Conservation (phyloP, 352 stramenopile genomes). For the Phytopythium montanum region DNA sequence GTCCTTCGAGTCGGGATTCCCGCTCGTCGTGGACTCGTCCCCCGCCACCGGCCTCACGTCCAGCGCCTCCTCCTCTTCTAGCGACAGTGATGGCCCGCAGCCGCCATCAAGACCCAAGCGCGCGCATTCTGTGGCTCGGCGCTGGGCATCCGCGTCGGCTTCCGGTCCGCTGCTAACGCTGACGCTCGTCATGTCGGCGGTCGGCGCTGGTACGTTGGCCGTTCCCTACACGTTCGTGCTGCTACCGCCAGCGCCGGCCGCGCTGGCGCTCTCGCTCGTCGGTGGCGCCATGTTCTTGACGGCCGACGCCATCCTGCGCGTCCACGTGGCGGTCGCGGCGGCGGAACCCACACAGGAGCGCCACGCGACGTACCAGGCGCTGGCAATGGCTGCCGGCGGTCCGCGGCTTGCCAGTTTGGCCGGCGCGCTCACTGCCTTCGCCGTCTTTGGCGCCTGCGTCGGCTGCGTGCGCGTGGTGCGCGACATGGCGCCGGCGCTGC, state of each 20-base stretch:
- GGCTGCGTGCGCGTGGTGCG: slow-evolving; percentile 66
- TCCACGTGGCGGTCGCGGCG: slow-evolving; percentile 50
- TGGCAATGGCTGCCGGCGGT: slow-evolving; percentile 53
- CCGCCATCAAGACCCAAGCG: neutral
- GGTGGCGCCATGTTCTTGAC: slow-evolving; percentile 71
- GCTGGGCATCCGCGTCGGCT: neutral
- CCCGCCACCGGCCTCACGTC: neutral
- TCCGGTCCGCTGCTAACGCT: slow-evolving; percentile 15
- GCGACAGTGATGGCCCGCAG: neutral
- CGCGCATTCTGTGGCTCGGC: neutral
- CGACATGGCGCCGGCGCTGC: slow-evolving; percentile 65
- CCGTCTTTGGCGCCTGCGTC: slow-evolving; percentile 74
- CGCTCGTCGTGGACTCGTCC: slow-evolving; percentile 19
- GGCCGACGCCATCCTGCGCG: slow-evolving; percentile 52
- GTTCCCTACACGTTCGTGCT: slow-evolving; percentile 71
- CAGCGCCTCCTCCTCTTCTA: slow-evolving; percentile 12
- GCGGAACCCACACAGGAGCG: slow-evolving; percentile 31
- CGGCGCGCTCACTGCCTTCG: slow-evolving; percentile 60
- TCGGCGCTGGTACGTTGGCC: slow-evolving; percentile 47
- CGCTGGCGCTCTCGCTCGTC: slow-evolving; percentile 41
- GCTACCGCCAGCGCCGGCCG: slow-evolving; percentile 34
- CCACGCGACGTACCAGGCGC: slow-evolving; percentile 58
- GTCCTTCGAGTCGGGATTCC: slow-evolving; percentile 35
- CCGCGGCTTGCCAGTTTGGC: slow-evolving; percentile 45
- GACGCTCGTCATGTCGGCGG: slow-evolving; percentile 58